These are phyloP conservation scores for Evansstolkia leycettana DNA, from an alignment of 495 filamentous ascomycete genomes.

Conservation along the genomic window DNA sequence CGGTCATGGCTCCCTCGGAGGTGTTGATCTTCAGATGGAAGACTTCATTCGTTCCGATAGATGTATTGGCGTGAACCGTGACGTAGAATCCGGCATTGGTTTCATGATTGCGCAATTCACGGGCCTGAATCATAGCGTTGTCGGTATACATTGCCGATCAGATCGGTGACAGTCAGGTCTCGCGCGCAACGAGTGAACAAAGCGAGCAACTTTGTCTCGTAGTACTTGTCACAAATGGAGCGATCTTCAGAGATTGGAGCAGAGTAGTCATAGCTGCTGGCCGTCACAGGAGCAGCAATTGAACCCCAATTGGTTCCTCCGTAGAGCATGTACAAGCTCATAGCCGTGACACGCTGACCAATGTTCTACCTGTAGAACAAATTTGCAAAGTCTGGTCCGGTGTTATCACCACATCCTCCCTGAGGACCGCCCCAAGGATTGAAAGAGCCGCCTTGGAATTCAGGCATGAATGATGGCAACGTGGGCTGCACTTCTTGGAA, in stretches of 20 bases:
- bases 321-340: slow-evolving; percentile 48
- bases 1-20: slow-evolving; percentile 36
- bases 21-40: slow-evolving; percentile 44
- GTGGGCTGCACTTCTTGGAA: slow-evolving; percentile 38
- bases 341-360: slow-evolving; percentile 38
- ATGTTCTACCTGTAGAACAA: slow-evolving; percentile 48
- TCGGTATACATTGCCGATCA: slow-evolving; percentile 45
- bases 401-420: slow-evolving; percentile 35
- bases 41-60: slow-evolving; percentile 28
- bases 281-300: slow-evolving; percentile 33
- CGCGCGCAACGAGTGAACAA: slow-evolving; percentile 41
- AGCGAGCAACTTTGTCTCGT: slow-evolving; percentile 46
- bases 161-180: slow-evolving; percentile 40
- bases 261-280: slow-evolving; percentile 48
- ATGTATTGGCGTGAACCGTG: slow-evolving; percentile 36
- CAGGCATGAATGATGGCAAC: slow-evolving; percentile 45
- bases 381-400: slow-evolving; percentile 42
- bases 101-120: slow-evolving; percentile 42
- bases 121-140: slow-evolving; percentile 31
- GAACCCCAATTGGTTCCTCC: slow-evolving; percentile 48
- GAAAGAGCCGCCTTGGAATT: slow-evolving; percentile 53
- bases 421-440: slow-evolving; percentile 50
- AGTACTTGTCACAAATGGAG: slow-evolving; percentile 43
- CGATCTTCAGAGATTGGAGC: slow-evolving; percentile 47
- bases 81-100: slow-evolving; percentile 47